A percentile compares a stretch with the other conserved stretches of the same genome.
Conservation (phyloP, 306 rosid species). For the Pachyrhizus erosus region DNA sequence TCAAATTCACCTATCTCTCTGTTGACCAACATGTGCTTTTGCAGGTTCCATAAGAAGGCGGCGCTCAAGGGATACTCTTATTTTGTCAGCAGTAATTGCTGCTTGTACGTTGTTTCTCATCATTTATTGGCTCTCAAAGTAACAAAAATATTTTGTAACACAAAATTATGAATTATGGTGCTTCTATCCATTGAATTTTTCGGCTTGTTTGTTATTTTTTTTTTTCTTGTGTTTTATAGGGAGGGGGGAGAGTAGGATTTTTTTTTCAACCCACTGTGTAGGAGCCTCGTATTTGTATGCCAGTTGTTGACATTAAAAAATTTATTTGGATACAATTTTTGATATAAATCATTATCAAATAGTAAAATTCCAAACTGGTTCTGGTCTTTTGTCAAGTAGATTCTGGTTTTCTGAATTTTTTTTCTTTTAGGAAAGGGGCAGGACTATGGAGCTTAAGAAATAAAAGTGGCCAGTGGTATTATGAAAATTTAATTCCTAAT, state of each 20-base stretch:
- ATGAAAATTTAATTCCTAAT: constrained; percentile 1
- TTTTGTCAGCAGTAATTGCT: constrained; percentile 91
- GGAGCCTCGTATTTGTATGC: constrained; percentile 40
- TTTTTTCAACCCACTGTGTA: constrained; percentile 28
- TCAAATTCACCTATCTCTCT: not conserved
- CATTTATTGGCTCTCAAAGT: constrained; percentile 97
- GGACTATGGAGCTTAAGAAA: not conserved
- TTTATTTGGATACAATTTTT: not conserved
- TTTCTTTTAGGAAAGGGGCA: not conserved
- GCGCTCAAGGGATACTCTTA: constrained; percentile 89
- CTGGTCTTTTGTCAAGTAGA: not conserved
- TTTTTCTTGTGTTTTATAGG: not conserved
- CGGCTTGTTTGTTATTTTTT: not conserved
- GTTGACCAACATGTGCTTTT: constrained; percentile 38
- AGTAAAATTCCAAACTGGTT: not conserved
- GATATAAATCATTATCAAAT: constrained; percentile 18
- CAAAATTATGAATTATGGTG: constrained; percentile 40
- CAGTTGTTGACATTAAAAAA: not conserved
- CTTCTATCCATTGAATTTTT: constrained; percentile 37
- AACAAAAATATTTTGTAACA: constrained; percentile 46
- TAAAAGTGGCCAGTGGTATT: not conserved
- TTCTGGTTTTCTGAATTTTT: not conserved
- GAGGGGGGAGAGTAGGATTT: constrained; percentile 4
- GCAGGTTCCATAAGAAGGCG: constrained; percentile 90
- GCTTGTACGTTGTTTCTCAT: constrained; percentile 95